Conservation (phyloP, 176 grass and related monocot species). For the Puya raimondii region DNA sequence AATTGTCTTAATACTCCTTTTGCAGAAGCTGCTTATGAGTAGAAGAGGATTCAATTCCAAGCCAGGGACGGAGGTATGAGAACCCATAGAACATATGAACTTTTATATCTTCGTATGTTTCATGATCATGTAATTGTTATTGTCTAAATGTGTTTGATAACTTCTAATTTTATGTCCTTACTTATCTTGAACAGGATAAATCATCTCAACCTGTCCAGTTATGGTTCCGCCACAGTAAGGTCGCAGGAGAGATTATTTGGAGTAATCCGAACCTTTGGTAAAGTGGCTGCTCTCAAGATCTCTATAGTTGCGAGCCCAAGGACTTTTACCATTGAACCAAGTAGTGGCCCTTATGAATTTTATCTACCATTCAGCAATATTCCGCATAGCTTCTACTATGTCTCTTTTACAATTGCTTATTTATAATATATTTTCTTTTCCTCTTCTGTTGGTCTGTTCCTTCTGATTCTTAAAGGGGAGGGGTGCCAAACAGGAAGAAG, state of each 20-base stretch:
- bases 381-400: background rate
- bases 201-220: too few species aligned
- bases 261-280: too few species aligned
- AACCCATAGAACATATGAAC: background rate
- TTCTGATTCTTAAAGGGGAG: background rate
- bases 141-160: too few species aligned
- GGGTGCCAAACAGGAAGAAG: background rate
- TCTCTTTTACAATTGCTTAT: background rate
- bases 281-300: too few species aligned
- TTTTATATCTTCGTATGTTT: background rate
- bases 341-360: background rate
- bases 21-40: background rate
- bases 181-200: too few species aligned
- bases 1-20: background rate
- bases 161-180: too few species aligned
- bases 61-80: background rate
- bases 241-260: too few species aligned
- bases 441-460: background rate
- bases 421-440: background rate
- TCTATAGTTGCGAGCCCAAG: too few species aligned
- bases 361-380: background rate
- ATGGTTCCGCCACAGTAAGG: too few species aligned
- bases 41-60: slow-evolving; percentile 7
- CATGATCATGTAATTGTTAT: too few species aligned
- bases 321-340: too few species aligned